phyloP scores from a whole-genome alignment of 495 filamentous ascomycete species.

The Podospora didyma region DNA sequence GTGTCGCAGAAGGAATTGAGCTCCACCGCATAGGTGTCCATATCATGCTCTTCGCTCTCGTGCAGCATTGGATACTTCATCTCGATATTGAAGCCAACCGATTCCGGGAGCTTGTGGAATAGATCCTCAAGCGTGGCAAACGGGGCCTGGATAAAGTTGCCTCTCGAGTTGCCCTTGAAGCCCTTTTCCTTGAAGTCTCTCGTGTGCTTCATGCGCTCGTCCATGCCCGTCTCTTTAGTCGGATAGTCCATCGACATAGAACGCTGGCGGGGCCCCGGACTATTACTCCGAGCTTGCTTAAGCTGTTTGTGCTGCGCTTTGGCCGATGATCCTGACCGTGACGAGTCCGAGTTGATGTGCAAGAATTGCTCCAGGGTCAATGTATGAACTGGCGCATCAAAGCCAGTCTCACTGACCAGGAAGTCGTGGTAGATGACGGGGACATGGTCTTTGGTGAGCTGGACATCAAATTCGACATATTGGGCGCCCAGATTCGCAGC shows the following conservation, averaged over 20 bases:
- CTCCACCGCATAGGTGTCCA: slow-evolving; percentile 97
- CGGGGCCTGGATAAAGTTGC: slow-evolving; percentile 87
- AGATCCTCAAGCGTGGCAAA: slow-evolving; percentile 94
- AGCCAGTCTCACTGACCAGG: slow-evolving; percentile 95
- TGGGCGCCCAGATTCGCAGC: slow-evolving; percentile 89
- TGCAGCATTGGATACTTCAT: slow-evolving; percentile 98
- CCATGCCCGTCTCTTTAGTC: slow-evolving; percentile 48
- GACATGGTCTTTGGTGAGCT: slow-evolving; percentile 96
- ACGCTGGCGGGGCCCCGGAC: slow-evolving; percentile 35
- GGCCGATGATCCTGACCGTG: slow-evolving; percentile 3
- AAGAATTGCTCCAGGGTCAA: slow-evolving; percentile 93
- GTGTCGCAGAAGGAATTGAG: slow-evolving; percentile 97
- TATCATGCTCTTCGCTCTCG: slow-evolving; percentile 89
- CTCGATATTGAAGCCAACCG: slow-evolving; percentile 95
- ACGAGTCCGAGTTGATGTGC: slow-evolving; percentile 63
- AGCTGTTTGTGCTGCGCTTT: slow-evolving; percentile 27
- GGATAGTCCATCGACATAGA: slow-evolving; percentile 43
- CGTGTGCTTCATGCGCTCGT: slow-evolving; percentile 95
- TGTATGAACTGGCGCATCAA: slow-evolving; percentile 94
- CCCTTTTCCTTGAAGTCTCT: slow-evolving; percentile 84
- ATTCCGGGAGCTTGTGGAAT: slow-evolving; percentile 75
- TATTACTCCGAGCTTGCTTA: slow-evolving; percentile 29
- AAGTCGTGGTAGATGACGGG: slow-evolving; percentile 99
- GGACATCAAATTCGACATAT: slow-evolving; percentile 94
- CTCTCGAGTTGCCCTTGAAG: slow-evolving; percentile 92